Evolutionary conservation across 2,329 filamentous ascomycete genomes (phyloP).

Genomic region (Tothia fuscella): DNA sequence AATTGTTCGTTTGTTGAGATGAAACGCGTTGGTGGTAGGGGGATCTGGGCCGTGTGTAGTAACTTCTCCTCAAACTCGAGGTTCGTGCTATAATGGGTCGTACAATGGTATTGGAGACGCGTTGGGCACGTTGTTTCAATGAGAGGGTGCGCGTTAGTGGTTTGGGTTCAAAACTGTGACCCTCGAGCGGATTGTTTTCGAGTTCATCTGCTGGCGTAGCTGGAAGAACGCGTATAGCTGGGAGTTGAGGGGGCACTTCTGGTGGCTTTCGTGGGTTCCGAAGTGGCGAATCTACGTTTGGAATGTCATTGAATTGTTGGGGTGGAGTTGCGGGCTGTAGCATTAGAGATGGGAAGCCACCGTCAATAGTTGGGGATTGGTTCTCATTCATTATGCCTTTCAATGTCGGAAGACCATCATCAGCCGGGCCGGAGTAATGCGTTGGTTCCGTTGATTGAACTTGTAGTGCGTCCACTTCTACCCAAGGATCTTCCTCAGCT

Average conservation of each 20-base stretch:
- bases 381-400: neutral
- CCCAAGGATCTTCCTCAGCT: no score
- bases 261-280: slow-evolving; percentile 47
- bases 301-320: neutral
- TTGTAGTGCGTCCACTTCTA: neutral
- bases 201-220: slow-evolving; percentile 39
- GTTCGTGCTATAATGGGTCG: slow-evolving; percentile 7
- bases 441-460: neutral
- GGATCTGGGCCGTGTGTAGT: slow-evolving; percentile 15
- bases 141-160: slow-evolving; percentile 23
- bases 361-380: neutral
- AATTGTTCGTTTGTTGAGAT: slow-evolving; percentile 26
- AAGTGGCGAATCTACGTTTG: slow-evolving; percentile 42
- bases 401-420: no score
- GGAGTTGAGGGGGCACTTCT: slow-evolving; percentile 29
- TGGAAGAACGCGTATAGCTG: slow-evolving; percentile 42
- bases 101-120: slow-evolving; percentile 8
- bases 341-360: slow-evolving; percentile 7
- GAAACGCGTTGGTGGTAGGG: slow-evolving; percentile 13
- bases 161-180: slow-evolving; percentile 19
- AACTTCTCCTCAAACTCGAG: slow-evolving; percentile 11
- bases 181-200: slow-evolving; percentile 21
- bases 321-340: slow-evolving; percentile 15
- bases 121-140: slow-evolving; percentile 9
- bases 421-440: neutral